Percentiles rank a stretch among this genome's conserved stretches.
Conservation (phyloP, 768 basidiomycete genomes). For the Pisolithus albus region DNA sequence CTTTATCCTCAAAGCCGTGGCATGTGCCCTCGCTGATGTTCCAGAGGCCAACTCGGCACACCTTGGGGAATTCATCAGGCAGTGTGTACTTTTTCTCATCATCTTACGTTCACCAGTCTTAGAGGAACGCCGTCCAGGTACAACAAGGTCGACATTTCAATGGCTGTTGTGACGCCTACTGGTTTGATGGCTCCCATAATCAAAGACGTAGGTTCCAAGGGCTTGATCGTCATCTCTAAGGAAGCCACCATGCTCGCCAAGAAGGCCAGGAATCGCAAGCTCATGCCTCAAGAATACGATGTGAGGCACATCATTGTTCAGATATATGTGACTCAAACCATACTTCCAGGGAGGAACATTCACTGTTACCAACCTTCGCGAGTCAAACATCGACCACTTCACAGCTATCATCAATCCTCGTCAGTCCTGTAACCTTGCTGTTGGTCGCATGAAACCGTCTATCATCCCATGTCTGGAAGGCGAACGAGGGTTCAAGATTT, state of each 20-base stretch:
- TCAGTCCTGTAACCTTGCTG: conserved; percentile 95
- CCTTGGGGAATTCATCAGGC: conserved; percentile 92
- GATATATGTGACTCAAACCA: not conserved
- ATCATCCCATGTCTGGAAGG: conserved; percentile 82
- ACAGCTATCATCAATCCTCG: conserved; percentile 99
- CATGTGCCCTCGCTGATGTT: conserved; percentile 86
- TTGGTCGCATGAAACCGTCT: conserved; percentile 82
- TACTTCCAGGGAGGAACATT: conserved; percentile 84
- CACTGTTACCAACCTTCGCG: conserved; percentile 98
- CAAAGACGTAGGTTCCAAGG: conserved; percentile 88
- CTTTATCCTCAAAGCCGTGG: conserved; percentile 93
- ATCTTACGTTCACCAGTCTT: not conserved
- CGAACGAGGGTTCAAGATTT: conserved; percentile 94
- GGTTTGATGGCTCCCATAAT: conserved; percentile 97
- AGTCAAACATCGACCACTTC: conserved; percentile 93
- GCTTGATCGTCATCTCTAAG: conserved; percentile 85
- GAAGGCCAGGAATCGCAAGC: conserved; percentile 95
- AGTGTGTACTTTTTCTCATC: conserved; percentile 48
- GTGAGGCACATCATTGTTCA: conserved; percentile 30
- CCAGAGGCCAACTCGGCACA: conserved; percentile 98
- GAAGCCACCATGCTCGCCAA: conserved; percentile 89
- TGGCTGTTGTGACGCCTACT: conserved; percentile 93
- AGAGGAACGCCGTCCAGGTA: conserved; percentile 45
- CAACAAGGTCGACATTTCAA: conserved; percentile 93
- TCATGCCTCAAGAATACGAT: conserved; percentile 94